Base-by-base conservation (phyloP, 2,329 filamentous ascomycete genomes). In the Rhynchosporium graminicola region DNA sequence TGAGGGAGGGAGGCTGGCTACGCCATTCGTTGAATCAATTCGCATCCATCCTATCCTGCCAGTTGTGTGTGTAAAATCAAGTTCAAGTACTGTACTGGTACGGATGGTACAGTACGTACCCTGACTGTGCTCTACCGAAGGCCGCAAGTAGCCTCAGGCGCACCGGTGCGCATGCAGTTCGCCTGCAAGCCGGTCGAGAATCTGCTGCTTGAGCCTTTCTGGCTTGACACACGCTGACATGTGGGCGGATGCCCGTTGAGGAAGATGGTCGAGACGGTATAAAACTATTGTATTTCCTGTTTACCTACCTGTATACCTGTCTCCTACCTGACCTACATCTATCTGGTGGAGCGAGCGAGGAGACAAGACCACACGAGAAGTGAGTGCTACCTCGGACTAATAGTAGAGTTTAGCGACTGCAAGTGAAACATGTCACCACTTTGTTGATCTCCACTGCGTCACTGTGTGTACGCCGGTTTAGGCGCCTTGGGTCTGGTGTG, bases 151-250 rank as follows among this genome's bases (percentile, higher is more conserved):
- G 20, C 20, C 20, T 20, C 20, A 20, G 20, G 20, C 20, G 20
- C 20, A 36, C 28, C 47, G 28, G 46, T 43, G 54, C 60, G 61
- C 57, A 65, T 54, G 56, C 60, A 61, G 60, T 43, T 61, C 38
- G 31, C 63, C 42, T 67, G 66, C 67, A 68, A 60, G 61, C 51
- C 29, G 42, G 54, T 45, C 54, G 28, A 46, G 54, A 46, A 36
- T 36, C 33, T 36, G 33, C 9, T 33, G 42, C 54, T 57, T n/a
- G 40, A 46, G 38, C 54, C 33, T 46, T 45, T 46, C 63, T 61
- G 65, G 52, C 56, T 65, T 45, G 55, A 57, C 26, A 38, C 45
- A 40, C 45, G 54, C 63, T 45, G 55, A 57, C 26, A 38, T 57
- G 54, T 57, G 54, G 54, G 54, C 38, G 29, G 40, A 26, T 43